Evolutionary conservation across 169 alveolate species (phyloP).

Genomic region (Ichthyophthirius multifiliis): DNA sequence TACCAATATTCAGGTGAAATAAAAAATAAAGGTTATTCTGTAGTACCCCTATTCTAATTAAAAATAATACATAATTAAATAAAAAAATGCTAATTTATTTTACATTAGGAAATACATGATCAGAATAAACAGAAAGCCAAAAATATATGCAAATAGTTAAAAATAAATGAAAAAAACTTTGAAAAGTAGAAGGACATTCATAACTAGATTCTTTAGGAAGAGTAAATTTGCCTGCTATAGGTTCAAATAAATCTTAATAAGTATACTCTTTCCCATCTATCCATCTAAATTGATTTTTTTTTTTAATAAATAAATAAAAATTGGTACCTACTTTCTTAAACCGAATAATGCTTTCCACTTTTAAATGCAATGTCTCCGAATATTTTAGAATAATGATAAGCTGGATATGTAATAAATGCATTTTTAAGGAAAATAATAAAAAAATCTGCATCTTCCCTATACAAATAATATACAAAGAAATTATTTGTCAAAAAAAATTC

Average conservation of each 20-base stretch:
- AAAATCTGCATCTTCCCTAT: constrained; percentile 26
- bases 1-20: constrained; percentile 36
- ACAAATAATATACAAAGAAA: background rate
- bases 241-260: constrained; percentile 18
- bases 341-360: constrained; percentile 39
- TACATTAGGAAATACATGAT: constrained; percentile 42
- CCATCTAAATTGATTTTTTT: constrained; percentile 12
- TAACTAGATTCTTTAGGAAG: constrained; percentile 15
- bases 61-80: background rate
- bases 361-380: constrained; percentile 38
- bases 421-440: constrained; percentile 16
- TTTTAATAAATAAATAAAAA: too few relatives aligned
- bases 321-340: constrained; percentile 8
- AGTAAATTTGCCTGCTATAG: constrained; percentile 23
- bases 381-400: constrained; percentile 43
- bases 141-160: constrained; percentile 12
- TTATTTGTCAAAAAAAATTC: constrained; percentile 28
- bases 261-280: constrained; percentile 43
- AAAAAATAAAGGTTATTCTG: constrained; percentile 37
- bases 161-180: constrained; percentile 8
- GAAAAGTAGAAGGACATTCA: constrained; percentile 33
- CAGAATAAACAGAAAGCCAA: constrained; percentile 42
- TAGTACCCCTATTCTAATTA: constrained; percentile 48
- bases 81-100: background rate
- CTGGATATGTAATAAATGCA: constrained; percentile 40